These are phyloP conservation scores for Chytridiales sp. DNA, from an alignment of 371 early-diverging fungal genomes.

Conservation along the genomic window DNA sequence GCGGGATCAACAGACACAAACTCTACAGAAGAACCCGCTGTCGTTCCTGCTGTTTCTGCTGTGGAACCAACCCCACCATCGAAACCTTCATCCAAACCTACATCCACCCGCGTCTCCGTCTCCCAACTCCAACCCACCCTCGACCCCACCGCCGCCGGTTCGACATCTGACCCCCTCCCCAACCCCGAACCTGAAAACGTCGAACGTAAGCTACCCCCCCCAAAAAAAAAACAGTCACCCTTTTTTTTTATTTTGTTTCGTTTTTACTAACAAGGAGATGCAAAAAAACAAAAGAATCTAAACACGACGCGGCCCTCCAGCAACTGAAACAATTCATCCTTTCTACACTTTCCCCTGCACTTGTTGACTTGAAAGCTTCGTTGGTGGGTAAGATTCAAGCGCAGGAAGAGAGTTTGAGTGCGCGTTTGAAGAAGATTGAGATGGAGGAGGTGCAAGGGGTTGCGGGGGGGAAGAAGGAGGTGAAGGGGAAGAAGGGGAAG, in stretches of 20 bases:
- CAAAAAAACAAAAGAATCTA: constrained; percentile 2
- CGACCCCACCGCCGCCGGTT: not conserved
- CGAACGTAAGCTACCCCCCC: not conserved
- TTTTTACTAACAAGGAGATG: constrained; percentile 4
- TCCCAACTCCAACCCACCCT: not conserved
- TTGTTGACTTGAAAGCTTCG: constrained; percentile 44
- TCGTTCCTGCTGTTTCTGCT: too few relatives aligned
- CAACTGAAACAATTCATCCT: constrained; percentile 41
- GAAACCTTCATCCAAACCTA: too few relatives aligned
- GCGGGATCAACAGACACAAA: not conserved
- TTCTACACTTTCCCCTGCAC: constrained; percentile 31
- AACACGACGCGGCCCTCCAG: constrained; percentile 39
- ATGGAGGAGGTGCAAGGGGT: constrained; percentile 18
- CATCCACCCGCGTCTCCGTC: too few relatives aligned
- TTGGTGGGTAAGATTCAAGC: constrained; percentile 32
- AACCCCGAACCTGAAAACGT: not conserved
- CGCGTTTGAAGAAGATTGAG: constrained; percentile 36
- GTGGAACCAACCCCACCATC: too few relatives aligned
- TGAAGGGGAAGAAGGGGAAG: constrained; percentile 30
- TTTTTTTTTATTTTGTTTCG: not conserved
- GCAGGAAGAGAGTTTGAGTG: constrained; percentile 38
- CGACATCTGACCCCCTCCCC: not conserved
- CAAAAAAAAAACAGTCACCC: too few relatives aligned
- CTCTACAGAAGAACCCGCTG: too few relatives aligned
- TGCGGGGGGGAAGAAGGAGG: constrained; percentile 26